Conservation (phyloP, 208 protist species). For the Leishmania braziliensis region DNA sequence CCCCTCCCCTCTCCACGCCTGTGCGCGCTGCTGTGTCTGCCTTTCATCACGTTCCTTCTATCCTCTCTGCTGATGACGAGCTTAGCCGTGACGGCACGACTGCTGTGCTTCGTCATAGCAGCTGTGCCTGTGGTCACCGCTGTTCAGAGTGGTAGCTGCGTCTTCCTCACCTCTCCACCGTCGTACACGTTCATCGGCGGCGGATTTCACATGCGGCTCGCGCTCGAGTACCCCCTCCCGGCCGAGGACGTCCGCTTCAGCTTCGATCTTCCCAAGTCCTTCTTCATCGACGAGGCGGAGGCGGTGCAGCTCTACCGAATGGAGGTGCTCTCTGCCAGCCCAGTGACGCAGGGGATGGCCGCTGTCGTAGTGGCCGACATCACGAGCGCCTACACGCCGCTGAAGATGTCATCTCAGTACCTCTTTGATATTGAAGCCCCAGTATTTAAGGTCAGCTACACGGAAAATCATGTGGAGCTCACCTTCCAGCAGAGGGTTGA, state of each 20-base stretch:
- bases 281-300: conserved; percentile 81
- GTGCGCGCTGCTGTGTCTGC: not conserved
- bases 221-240: conserved; percentile 51
- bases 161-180: conserved; percentile 4
- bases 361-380: conserved; percentile 31
- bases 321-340: conserved; percentile 7
- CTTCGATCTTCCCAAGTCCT: conserved; percentile 53
- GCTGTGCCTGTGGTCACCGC: not conserved
- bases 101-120: not conserved
- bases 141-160: conserved; percentile 15
- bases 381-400: conserved; percentile 32
- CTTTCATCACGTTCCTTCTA: not conserved
- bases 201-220: conserved; percentile 83
- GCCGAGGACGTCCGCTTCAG: conserved; percentile 30
- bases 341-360: not conserved
- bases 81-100: not conserved
- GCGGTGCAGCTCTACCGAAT: conserved; percentile 61
- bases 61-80: not conserved
- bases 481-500: conserved; percentile 17
- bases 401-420: conserved; percentile 43
- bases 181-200: conserved; percentile 44
- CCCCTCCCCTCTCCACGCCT: not conserved
- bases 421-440: conserved; percentile 87
- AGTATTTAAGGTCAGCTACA: conserved; percentile 67
- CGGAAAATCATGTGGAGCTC: conserved; percentile 45